Conservation (phyloP, 805 yeast species). For the Starmerella cellae region DNA sequence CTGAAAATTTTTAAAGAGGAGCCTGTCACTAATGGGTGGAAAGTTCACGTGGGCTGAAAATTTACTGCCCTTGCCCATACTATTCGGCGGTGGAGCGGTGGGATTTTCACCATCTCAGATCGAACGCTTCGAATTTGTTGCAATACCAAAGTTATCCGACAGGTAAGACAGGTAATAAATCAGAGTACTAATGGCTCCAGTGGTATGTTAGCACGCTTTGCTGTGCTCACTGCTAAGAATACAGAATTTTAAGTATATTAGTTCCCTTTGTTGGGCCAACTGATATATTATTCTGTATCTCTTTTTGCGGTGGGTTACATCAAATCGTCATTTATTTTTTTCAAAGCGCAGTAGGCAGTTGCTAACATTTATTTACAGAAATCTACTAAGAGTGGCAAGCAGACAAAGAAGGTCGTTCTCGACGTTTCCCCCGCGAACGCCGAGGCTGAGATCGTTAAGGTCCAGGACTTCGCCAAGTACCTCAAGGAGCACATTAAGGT, state of each 20-base stretch:
- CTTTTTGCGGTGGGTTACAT: constrained; percentile 21
- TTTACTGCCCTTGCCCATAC: too few species aligned
- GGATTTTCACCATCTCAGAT: too few species aligned
- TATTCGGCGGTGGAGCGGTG: too few species aligned
- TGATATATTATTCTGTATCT: neutral
- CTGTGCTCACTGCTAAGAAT: constrained; percentile 26
- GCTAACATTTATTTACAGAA: constrained; percentile 27
- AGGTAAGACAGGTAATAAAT: constrained; percentile 8
- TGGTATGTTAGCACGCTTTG: constrained; percentile 53
- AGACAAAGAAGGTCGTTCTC: constrained; percentile 70
- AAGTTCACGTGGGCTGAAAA: too few species aligned
- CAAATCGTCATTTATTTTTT: constrained; percentile 14
- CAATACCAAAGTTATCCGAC: constrained; percentile 1
- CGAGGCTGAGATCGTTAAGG: constrained; percentile 96
- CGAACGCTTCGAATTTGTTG: too few species aligned
- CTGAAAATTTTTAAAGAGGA: too few species aligned
- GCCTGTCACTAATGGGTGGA: too few species aligned
- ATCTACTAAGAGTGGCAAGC: constrained; percentile 58
- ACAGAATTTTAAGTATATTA: neutral
- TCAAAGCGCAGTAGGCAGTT: constrained; percentile 61
- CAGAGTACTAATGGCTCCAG: constrained; percentile 66
- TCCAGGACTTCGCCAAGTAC: constrained; percentile 94
- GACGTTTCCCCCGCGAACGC: constrained; percentile 96
- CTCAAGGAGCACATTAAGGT: constrained; percentile 98
- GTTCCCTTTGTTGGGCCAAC: constrained; percentile 1